Evolutionary conservation across 108 stramenopile genomes (phyloP), one percentile per base, ranked within the genome.

Genomic region (Cyclotella choctawhatcheeana): DNA sequence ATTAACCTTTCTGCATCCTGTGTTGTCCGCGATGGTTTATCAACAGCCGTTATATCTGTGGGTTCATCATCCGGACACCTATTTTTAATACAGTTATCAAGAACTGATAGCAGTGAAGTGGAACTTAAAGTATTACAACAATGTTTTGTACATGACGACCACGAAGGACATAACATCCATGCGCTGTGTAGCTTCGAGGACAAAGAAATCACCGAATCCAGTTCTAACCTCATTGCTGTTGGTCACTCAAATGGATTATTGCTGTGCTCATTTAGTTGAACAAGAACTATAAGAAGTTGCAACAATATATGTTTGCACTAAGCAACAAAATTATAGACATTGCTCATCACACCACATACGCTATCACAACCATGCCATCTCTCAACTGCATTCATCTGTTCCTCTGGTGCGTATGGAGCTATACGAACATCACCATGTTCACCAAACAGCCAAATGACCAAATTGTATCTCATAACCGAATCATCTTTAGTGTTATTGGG

Each of bases 391-490:
- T 43, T 61, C 77, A 78, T 58, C 24, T 58, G 77, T 26, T 83
- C 77, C 0, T 64, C 50, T 24, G 79, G 22, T 5, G 34, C 5
- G 48, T 72, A 79, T 4, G 77, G 77, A 64, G 82, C 82, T 37
- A 79, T 64, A 14, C 82, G 73, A 35, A 83, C 82, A 59, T 74
- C 47, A 26, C 66, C 80, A 65, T 60, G 27, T 48, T 65, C 54
- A 21, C 88, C 88, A 69, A 82, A 76, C 24, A 86, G 20, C 88
- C 88, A 89, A 30, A 89, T 64, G 21, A 89, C 68, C 1, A 89
- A 54, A 40, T 89, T 86, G 44, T 70, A 64, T 30, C 88, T 70
- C 48, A 67, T 54, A 16, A 76, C 85, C 26, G 31, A 25, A 8
- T 58, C 54, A 20, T 21, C 13, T 16, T 20, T 27, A 5, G 31